Conservation (phyloP, 208 protist genomes). For the Leishmania guyanensis region DNA sequence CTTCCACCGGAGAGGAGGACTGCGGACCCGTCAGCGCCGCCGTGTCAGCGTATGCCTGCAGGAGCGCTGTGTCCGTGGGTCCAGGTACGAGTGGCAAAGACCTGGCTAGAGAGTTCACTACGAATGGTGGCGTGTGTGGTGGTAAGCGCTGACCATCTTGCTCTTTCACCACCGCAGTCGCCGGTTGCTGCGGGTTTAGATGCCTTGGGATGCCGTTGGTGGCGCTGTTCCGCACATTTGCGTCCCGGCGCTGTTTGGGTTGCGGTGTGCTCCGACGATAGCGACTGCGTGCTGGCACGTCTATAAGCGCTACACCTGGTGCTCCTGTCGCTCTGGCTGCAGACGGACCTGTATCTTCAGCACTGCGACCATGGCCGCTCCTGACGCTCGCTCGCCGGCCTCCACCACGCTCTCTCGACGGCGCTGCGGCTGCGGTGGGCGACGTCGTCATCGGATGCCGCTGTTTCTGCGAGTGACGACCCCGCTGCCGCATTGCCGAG, state of each 20-base stretch:
- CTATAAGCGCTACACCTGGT: not conserved
- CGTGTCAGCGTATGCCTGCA: not conserved
- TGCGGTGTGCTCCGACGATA: not conserved
- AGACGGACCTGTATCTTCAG: not conserved
- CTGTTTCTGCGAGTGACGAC: not conserved
- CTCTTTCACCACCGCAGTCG: not conserved
- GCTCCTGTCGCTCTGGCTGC: not conserved
- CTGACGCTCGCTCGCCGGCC: not conserved
- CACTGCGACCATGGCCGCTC: not conserved
- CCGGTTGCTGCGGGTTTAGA: not conserved
- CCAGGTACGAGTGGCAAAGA: not conserved
- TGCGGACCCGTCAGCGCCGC: not conserved
- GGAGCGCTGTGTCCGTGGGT: not conserved
- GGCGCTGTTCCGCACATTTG: not conserved
- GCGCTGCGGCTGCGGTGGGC: not conserved
- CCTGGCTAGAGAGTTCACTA: not conserved
- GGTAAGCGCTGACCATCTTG: not conserved
- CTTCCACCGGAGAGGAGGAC: constrained; percentile 36
- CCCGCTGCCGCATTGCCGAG: not conserved
- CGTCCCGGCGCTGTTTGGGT: not conserved
- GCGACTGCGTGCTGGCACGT: not conserved
- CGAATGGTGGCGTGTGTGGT: not conserved
- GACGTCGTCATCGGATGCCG: not conserved
- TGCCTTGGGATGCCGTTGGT: not conserved
- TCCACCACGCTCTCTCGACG: not conserved